These are phyloP conservation scores for Trichoderma orchidacearum DNA, from an alignment of 495 filamentous ascomycete genomes.

Conservation along the genomic window DNA sequence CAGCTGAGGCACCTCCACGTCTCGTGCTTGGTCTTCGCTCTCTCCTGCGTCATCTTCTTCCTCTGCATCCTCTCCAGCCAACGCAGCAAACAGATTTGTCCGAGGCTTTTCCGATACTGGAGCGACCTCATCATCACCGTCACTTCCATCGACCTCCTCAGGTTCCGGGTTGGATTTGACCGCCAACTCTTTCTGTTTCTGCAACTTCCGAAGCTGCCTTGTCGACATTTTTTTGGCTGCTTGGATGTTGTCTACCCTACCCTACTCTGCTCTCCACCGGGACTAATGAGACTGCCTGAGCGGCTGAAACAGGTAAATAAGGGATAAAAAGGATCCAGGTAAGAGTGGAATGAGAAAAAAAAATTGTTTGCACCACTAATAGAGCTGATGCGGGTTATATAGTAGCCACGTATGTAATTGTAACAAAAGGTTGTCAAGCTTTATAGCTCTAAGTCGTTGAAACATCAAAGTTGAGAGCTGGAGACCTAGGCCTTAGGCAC, in stretches of 20 bases:
- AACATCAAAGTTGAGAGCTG: not conserved
- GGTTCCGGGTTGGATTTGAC: slow-evolving; percentile 11
- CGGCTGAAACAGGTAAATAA: too few species aligned
- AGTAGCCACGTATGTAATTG: too few species aligned
- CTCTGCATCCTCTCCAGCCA: slow-evolving; percentile 23
- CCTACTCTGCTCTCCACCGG: too few species aligned
- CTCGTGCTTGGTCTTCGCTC: slow-evolving; percentile 23
- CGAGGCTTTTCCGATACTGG: slow-evolving; percentile 24
- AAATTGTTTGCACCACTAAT: too few species aligned
- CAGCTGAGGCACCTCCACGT: slow-evolving; percentile 18
- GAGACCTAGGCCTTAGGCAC: not conserved
- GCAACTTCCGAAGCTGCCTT: slow-evolving; percentile 64
- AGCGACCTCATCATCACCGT: slow-evolving; percentile 23
- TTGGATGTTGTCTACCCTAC: too few species aligned
- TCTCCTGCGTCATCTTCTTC: slow-evolving; percentile 34
- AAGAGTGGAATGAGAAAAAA: too few species aligned
- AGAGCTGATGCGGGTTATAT: too few species aligned
- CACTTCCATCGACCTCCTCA: slow-evolving; percentile 23
- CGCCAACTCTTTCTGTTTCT: slow-evolving; percentile 51
- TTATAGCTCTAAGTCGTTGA: not conserved
- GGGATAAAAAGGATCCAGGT: too few species aligned
- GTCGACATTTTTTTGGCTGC: slow-evolving; percentile 66
- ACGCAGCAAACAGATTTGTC: slow-evolving; percentile 30
- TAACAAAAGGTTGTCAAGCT: too few species aligned
- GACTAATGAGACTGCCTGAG: too few species aligned